Evolutionary conservation across 371 early-diverging fungal genomes (phyloP).

Genomic region (Basidiobolus heterosporus): DNA sequence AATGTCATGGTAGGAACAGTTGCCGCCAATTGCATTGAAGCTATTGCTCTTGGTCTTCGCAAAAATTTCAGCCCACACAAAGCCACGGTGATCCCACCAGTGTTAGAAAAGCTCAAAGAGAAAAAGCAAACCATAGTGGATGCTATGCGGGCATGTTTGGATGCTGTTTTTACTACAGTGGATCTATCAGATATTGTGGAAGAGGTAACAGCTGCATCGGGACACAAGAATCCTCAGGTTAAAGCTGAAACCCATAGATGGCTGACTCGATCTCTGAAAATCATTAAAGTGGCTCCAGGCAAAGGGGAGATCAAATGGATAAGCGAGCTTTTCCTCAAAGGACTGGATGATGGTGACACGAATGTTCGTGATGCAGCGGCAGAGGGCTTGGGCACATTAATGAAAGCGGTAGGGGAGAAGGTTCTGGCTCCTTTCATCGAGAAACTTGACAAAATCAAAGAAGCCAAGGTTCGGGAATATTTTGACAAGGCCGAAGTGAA

Average conservation of each 20-base stretch:
- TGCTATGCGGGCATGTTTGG: conserved; percentile 58
- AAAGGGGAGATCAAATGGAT: conserved; percentile 65
- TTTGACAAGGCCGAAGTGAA: conserved; percentile 67
- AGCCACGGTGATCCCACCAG: conserved; percentile 38
- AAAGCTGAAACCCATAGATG: conserved; percentile 54
- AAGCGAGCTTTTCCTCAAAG: conserved; percentile 50
- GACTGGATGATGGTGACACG: conserved; percentile 73
- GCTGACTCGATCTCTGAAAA: conserved; percentile 51
- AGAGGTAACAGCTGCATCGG: conserved; percentile 42
- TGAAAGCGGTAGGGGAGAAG: conserved; percentile 72
- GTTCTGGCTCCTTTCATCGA: conserved; percentile 53
- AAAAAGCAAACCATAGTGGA: conserved; percentile 77
- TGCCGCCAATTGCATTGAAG: conserved; percentile 69
- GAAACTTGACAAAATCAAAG: conserved; percentile 70
- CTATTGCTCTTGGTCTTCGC: conserved; percentile 69
- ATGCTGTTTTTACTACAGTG: conserved; percentile 62
- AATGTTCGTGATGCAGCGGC: conserved; percentile 73
- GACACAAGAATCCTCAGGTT: conserved; percentile 87
- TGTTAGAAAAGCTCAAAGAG: conserved; percentile 86
- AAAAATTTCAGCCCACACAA: conserved; percentile 61
- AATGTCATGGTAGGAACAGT: conserved; percentile 69
- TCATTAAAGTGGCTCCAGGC: conserved; percentile 39
- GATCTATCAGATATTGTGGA: conserved; percentile 41
- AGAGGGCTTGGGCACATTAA: conserved; percentile 77
- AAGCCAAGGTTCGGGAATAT: conserved; percentile 70